Percentiles rank a stretch among this genome's conserved stretches.
Evolutionary conservation across 1,284 basidiomycete species (phyloP).

Genomic region (Schizophyllum amplum): DNA sequence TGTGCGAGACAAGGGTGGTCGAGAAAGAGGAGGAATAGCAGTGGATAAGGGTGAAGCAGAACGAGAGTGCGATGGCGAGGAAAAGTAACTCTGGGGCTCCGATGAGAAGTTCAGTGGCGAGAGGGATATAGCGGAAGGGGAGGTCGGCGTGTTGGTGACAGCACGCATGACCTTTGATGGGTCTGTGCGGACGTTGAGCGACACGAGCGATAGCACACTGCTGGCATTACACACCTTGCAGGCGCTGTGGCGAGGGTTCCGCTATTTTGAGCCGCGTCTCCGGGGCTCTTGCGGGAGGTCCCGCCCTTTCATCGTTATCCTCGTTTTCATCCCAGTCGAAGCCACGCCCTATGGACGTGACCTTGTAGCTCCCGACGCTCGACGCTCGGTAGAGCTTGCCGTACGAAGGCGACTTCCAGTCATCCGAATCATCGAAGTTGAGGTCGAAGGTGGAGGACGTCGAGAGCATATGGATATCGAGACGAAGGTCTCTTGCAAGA

Average conservation of each 20-base stretch:
- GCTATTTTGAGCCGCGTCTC: neutral
- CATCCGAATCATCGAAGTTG: conserved; percentile 57
- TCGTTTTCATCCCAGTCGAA: conserved; percentile 59
- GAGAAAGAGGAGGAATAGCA: conserved; percentile 13
- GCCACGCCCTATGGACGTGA: conserved; percentile 75
- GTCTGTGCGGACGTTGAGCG: neutral
- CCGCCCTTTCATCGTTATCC: conserved; percentile 15
- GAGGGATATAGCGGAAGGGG: conserved; percentile 14
- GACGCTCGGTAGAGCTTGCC: conserved; percentile 50
- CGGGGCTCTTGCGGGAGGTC: conserved; percentile 8
- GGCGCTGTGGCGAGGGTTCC: too few species aligned
- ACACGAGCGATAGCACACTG: too few species aligned
- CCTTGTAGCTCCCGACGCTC: conserved; percentile 72
- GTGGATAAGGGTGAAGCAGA: conserved; percentile 16
- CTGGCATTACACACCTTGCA: too few species aligned
- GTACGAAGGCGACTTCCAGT: conserved; percentile 42
- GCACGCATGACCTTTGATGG: conserved; percentile 10
- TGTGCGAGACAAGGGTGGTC: conserved; percentile 22
- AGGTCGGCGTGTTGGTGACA: conserved; percentile 4
- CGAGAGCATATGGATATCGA: conserved; percentile 42
- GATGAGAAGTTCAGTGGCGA: conserved; percentile 7
- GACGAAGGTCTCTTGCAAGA: neutral
- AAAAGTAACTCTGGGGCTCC: conserved; percentile 13
- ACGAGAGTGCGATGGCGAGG: conserved; percentile 14
- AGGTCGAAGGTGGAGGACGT: conserved; percentile 45